Base-by-base conservation (phyloP, 768 basidiomycete species). In the Cubamyces sp. region DNA sequence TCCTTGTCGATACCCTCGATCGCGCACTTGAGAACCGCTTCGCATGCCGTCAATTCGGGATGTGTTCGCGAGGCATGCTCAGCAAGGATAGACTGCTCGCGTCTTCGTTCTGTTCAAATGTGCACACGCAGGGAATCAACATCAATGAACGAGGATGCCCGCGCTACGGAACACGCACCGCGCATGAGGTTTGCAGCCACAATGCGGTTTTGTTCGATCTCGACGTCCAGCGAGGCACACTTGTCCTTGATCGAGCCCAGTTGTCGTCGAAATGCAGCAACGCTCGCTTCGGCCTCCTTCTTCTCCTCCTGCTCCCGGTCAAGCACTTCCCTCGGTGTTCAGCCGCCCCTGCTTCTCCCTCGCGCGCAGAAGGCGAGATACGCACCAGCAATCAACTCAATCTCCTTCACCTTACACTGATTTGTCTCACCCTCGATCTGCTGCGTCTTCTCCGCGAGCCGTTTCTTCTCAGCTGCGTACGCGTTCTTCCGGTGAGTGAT, bases 1-100 rank as follows among this genome's bases (percentile, higher is more conserved):
- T 91, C 88, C 39, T 78, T 79, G 68, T 86, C 86, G 43, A 95
- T 82, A 41, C 92, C 92, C 73, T 95, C 92, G n/a, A 95, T 81
- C 16, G 79, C 74, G 71, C 86, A 90, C 16, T 82, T 81, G 34
- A 92, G 75, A 34, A 77, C 74, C 7, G 78, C 77, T 75, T 91
- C 86, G 65, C 83, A 83, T 15, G 75, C 80, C 3, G 76, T 73
- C 25, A 91, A 74, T 66, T 92, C 88, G 1, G 84, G 83, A 2
- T 77, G 73, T 14, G 84, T 73, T 34, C 75, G 77, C 9, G 82
- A 78, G 28, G 84, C 84, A 69, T 87, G 82, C 3, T 77, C 72
- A 26, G 76, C 80, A 45, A 92, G 77, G 34, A 80, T 82, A 18
- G 78, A 74, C 2, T 81, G 79, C 68, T 96, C 93, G 39, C 85